These are phyloP conservation scores for Plasmopara muralis DNA, from an alignment of 352 stramenopile genomes.

Conservation along the genomic window DNA sequence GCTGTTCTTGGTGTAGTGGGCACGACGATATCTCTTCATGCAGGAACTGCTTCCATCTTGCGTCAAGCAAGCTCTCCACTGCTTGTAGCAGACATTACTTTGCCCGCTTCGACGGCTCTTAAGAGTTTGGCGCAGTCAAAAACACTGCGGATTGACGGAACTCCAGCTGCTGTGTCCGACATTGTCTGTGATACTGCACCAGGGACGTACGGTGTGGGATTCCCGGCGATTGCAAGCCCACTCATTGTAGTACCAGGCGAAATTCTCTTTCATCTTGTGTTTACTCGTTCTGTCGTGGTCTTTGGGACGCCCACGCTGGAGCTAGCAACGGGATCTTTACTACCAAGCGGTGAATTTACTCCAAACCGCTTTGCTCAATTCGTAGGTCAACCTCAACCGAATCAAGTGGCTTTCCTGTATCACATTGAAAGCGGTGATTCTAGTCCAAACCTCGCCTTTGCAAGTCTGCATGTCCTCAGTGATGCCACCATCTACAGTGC, in stretches of 20 bases:
- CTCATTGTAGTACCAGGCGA: slow-evolving; percentile 46
- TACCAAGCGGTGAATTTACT: slow-evolving; percentile 33
- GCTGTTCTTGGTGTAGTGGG: slow-evolving; percentile 25
- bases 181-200: slow-evolving; percentile 36
- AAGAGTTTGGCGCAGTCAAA: slow-evolving; percentile 28
- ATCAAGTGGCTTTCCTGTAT: slow-evolving; percentile 59
- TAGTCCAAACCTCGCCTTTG: slow-evolving; percentile 52
- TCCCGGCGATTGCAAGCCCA: slow-evolving; percentile 42
- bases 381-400: slow-evolving; percentile 33
- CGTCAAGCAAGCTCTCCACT: slow-evolving; percentile 27
- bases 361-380: slow-evolving; percentile 45
- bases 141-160: slow-evolving; percentile 40
- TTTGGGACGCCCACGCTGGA: slow-evolving; percentile 39
- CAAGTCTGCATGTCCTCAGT: slow-evolving; percentile 31
- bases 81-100: slow-evolving; percentile 23
- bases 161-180: slow-evolving; percentile 35
- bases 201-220: slow-evolving; percentile 59
- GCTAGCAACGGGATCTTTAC: slow-evolving; percentile 50
- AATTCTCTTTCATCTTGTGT: slow-evolving; percentile 61
- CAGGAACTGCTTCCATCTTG: slow-evolving; percentile 18
- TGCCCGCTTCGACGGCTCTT: slow-evolving; percentile 24
- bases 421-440: slow-evolving; percentile 46
- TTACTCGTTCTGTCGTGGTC: slow-evolving; percentile 48
- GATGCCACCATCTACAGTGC: slow-evolving; percentile 36
- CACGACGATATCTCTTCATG: slow-evolving; percentile 23